Evolutionary conservation across 2,329 filamentous ascomycete genomes (phyloP).

Genomic region (Pseudocercospora cruenta): DNA sequence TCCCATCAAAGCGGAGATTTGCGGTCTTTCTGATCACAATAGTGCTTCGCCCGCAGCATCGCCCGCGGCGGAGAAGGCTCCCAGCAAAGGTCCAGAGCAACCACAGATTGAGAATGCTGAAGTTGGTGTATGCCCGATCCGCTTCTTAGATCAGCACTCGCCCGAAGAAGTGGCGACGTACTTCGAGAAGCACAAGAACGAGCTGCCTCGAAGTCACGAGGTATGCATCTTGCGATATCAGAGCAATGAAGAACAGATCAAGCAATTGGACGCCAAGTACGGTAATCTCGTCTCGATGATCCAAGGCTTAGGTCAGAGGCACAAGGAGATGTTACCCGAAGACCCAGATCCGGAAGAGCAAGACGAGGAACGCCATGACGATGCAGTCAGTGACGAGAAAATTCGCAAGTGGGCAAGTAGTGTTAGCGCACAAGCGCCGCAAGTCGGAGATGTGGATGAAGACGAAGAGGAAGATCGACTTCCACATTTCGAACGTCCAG

Average conservation of each 20-base stretch:
- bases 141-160: slow-evolving; percentile 87
- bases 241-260: slow-evolving; percentile 80
- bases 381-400: slow-evolving; percentile 64
- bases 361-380: slow-evolving; percentile 40
- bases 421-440: slow-evolving; percentile 63
- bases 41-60: slow-evolving; percentile 16
- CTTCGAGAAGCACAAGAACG: slow-evolving; percentile 93
- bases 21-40: slow-evolving; percentile 38
- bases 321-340: slow-evolving; percentile 80
- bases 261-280: slow-evolving; percentile 91
- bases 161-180: slow-evolving; percentile 92
- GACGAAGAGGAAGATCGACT: slow-evolving; percentile 63
- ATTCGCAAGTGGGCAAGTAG: slow-evolving; percentile 86
- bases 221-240: slow-evolving; percentile 90
- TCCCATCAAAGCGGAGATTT: slow-evolving; percentile 43
- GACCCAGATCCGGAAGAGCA: slow-evolving; percentile 54
- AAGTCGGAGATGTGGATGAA: slow-evolving; percentile 46
- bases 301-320: slow-evolving; percentile 81
- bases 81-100: slow-evolving; percentile 18
- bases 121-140: slow-evolving; percentile 80
- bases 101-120: slow-evolving; percentile 34
- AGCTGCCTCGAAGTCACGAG: slow-evolving; percentile 90
- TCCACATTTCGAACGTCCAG: slow-evolving; percentile 77
- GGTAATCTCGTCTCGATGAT: slow-evolving; percentile 94
- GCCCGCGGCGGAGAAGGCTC: slow-evolving; percentile 11